Conservation (phyloP, 2,329 filamentous ascomycete species). For the Diaporthe sp. region DNA sequence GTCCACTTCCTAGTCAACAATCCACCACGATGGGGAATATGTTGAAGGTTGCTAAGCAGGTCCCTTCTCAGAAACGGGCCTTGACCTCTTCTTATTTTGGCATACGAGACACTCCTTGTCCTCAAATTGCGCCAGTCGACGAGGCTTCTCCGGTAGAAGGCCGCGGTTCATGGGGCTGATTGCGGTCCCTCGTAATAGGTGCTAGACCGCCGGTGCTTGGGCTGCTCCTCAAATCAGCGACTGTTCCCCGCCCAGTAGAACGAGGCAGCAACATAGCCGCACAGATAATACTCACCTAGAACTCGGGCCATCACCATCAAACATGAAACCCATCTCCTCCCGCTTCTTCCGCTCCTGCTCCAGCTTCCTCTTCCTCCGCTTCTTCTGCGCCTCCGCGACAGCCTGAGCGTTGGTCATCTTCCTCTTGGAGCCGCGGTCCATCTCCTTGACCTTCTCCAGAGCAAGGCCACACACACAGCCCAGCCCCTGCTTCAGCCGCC, state of each 20-base stretch:
- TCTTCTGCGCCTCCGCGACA: background rate
- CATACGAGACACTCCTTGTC: background rate
- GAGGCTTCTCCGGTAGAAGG: background rate
- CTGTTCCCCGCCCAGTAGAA: background rate
- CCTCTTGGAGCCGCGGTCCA: conserved; percentile 18
- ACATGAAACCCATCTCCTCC: too few relatives aligned
- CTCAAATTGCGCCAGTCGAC: background rate
- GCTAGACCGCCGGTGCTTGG: background rate
- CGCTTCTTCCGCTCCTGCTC: background rate
- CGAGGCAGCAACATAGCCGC: background rate
- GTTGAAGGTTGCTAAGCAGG: background rate
- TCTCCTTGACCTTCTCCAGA: background rate
- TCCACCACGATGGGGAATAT: background rate
- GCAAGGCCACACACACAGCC: conserved; percentile 10
- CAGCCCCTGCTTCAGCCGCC: background rate
- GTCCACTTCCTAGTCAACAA: background rate
- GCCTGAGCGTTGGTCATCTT: background rate
- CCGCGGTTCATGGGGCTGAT: background rate
- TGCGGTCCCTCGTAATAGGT: background rate
- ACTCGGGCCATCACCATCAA: background rate
- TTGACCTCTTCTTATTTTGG: background rate
- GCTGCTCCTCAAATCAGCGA: background rate
- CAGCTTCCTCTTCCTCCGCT: background rate
- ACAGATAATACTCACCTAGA: background rate
- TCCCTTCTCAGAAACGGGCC: background rate